Conservation (phyloP, 1,139 yeast species). For the Eremothecium gossypii region DNA sequence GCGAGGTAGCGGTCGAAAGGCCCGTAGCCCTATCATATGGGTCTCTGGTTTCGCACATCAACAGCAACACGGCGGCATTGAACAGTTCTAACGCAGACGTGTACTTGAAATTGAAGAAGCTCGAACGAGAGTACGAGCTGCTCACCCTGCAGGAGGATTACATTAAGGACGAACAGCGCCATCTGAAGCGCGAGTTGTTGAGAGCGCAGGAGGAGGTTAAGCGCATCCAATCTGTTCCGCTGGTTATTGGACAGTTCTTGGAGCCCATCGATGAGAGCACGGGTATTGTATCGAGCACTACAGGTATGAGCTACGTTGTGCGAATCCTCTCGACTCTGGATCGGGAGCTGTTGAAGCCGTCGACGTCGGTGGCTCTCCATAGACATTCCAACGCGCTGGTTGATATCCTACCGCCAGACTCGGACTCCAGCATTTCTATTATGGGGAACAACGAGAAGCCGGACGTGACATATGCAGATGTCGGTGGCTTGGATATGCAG, state of each 20-base stretch:
- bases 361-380: constrained; percentile 92
- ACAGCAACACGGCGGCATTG: constrained; percentile 11
- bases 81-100: constrained; percentile 46
- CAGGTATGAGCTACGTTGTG: constrained; percentile 96
- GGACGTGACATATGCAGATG: constrained; percentile 74
- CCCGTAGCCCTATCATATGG: constrained; percentile 22
- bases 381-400: constrained; percentile 97
- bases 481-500: constrained; percentile 98
- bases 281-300: constrained; percentile 94
- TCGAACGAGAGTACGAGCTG: constrained; percentile 83
- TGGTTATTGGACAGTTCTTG: constrained; percentile 94
- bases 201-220: constrained; percentile 98
- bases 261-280: constrained; percentile 97
- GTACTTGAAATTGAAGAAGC: constrained; percentile 72
- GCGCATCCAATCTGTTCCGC: constrained; percentile 92
- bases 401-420: constrained; percentile 96
- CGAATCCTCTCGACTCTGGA: constrained; percentile 89
- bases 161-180: constrained; percentile 96
- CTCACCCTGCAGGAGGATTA: constrained; percentile 86
- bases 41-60: constrained; percentile 21
- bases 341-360: constrained; percentile 87
- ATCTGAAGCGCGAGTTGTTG: constrained; percentile 82
- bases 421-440: constrained; percentile 91
- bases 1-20: constrained; percentile 15
- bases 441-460: constrained; percentile 93